These are phyloP conservation scores for Penicillium maclennaniae DNA, from an alignment of 495 filamentous ascomycete genomes.

Conservation along the genomic window DNA sequence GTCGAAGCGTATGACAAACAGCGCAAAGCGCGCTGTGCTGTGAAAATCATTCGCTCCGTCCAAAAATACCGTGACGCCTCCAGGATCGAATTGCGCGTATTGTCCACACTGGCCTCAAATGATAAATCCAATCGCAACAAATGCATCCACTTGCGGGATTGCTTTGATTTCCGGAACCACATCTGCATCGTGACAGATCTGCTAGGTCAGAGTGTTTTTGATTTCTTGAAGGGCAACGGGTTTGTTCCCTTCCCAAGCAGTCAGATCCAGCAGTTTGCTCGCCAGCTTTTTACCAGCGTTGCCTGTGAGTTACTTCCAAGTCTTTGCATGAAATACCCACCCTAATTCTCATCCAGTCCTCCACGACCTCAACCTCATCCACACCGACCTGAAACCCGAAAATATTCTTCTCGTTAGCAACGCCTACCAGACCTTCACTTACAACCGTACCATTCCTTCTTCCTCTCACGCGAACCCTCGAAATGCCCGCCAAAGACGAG, in stretches of 20 bases:
- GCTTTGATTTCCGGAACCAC: slow-evolving; percentile 95
- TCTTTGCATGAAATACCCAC: background rate
- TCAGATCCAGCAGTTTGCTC: slow-evolving; percentile 94
- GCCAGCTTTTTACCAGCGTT: slow-evolving; percentile 95
- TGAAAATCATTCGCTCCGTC: slow-evolving; percentile 97
- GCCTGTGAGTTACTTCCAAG: slow-evolving; percentile 66
- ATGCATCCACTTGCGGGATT: slow-evolving; percentile 95
- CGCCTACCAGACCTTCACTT: slow-evolving; percentile 92
- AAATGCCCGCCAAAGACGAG: slow-evolving; percentile 79
- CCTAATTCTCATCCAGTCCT: slow-evolving; percentile 60
- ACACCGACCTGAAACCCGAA: slow-evolving; percentile 97
- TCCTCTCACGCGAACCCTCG: slow-evolving; percentile 73
- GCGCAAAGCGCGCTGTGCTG: slow-evolving; percentile 73
- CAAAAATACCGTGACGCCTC: slow-evolving; percentile 97
- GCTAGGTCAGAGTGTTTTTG: slow-evolving; percentile 94
- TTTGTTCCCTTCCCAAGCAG: slow-evolving; percentile 99
- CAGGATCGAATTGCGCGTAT: slow-evolving; percentile 89
- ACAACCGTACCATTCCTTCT: slow-evolving; percentile 90
- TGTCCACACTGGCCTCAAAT: slow-evolving; percentile 85
- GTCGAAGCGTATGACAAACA: slow-evolving; percentile 83
- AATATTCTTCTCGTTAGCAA: slow-evolving; percentile 93
- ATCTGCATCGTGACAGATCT: slow-evolving; percentile 99
- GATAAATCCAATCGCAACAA: slow-evolving; percentile 90
- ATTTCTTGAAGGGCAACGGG: slow-evolving; percentile 90
- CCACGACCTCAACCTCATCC: slow-evolving; percentile 95